phyloP scores from a whole-genome alignment of 371 early-diverging fungal genomes.

The Apophysomyces sp. region DNA sequence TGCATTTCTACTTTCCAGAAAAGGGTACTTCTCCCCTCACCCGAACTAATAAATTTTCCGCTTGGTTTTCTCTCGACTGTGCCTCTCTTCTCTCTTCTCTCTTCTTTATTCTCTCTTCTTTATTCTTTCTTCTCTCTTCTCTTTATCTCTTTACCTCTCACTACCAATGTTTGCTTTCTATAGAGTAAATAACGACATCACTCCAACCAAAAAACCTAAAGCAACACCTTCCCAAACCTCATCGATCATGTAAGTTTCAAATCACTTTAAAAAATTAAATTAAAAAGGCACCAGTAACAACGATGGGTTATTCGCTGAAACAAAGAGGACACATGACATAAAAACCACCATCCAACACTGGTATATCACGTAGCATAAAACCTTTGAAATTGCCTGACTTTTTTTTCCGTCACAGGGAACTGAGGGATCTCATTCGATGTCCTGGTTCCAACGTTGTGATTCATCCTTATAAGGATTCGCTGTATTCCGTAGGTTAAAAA shows the following conservation, averaged over 20 bases:
- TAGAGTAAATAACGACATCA: neutral
- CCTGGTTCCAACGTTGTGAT: constrained; percentile 1
- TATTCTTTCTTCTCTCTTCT: neutral
- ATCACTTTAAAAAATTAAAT: neutral
- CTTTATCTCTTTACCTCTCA: too few relatives aligned
- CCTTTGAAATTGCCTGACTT: neutral
- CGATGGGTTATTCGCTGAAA: constrained; percentile 8
- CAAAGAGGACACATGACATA: constrained; percentile 9
- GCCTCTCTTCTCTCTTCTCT: neutral
- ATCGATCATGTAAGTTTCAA: constrained; percentile 12
- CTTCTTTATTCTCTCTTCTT: neutral
- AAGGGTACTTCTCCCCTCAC: neutral
- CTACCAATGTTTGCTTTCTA: constrained; percentile 18
- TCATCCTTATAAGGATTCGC: constrained; percentile 11
- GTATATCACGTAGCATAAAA: constrained; percentile 8
- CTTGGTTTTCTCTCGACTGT: neutral
- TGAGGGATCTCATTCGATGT: constrained; percentile 16
- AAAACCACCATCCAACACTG: constrained; percentile 19
- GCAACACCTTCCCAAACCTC: neutral
- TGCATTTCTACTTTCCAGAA: constrained; percentile 1
- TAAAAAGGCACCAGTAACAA: neutral
- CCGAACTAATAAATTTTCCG: neutral
- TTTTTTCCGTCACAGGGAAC: constrained; percentile 7
- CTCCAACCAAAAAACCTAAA: constrained; percentile 3
- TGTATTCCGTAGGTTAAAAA: constrained; percentile 8